Base-by-base conservation (phyloP, 305 asterid genomes). In the Fraxinus greggii region DNA sequence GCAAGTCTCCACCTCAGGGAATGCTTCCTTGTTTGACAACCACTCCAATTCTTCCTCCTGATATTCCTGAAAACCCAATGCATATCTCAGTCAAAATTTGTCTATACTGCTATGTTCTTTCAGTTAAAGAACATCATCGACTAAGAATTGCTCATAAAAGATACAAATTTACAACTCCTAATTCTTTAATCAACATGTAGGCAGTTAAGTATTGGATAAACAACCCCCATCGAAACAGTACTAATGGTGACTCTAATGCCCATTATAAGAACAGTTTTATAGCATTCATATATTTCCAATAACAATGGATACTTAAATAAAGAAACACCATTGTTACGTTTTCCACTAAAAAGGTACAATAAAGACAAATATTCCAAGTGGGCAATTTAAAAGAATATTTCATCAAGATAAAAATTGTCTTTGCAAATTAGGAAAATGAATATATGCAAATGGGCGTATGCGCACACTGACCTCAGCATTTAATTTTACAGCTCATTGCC, bases 11-110 rank as follows among this genome's bases (percentile, higher is more conserved):
- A 93, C 89, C 0, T 90, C 73, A 0, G 98, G 98, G 78, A 93
- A 93, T 0, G 98, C 92, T 5, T 92, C 97, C 87, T 91, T 92
- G 89, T 93, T 90, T n/a, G 92, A 91, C 36, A 93, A 73, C 98
- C 98, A 92, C 77, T 92, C 97, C 29, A 94, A 86, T 28, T 92
- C 98, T 79, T 94, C 98, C 83, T 92, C 97, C 12, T 74, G 88
- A 65, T 73, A 56, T 36, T 84, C 98, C 95, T 92, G 90, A 24
- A 13, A 67, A 67, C 35, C 7, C 36, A 67, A 67, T 67, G n/a
- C 35, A 67, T 12, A 67, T 63, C 29, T 67, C n/a, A 67, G 38
- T 29, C 19, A 10, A 8, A 21, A 21, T 31, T 61, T 61, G 63
- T 54, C 63, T 5, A 54, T n/a, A 6, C 10, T 1, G 24, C 24